These are phyloP conservation scores for Kalmanozyma brasiliensis DNA, from an alignment of 1,284 basidiomycete genomes.

Conservation along the genomic window DNA sequence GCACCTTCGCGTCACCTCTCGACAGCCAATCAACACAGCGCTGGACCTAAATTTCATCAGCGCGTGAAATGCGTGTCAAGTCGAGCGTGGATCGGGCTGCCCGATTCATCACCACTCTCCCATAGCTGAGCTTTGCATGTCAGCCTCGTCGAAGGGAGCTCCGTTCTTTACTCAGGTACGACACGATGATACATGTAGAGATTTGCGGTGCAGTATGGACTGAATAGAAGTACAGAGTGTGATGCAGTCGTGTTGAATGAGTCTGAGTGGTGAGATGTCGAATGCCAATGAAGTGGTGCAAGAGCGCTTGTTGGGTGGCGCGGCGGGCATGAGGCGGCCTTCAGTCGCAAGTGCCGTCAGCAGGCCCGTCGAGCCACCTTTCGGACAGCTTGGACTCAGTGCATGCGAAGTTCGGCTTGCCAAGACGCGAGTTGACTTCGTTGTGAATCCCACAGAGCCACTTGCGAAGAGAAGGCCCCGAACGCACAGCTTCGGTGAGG, in stretches of 20 bases:
- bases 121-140: too few species aligned
- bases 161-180: too few species aligned
- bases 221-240: slow-evolving; percentile 19
- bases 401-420: slow-evolving; percentile 60
- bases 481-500: slow-evolving; percentile 27
- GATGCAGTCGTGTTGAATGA: neutral
- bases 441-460: slow-evolving; percentile 67
- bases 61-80: too few species aligned
- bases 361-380: slow-evolving; percentile 62
- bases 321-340: neutral
- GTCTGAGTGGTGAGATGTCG: slow-evolving; percentile 13
- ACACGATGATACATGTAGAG: too few species aligned
- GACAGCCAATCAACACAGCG: slow-evolving; percentile 18
- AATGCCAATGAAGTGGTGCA: neutral
- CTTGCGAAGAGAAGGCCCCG: slow-evolving; percentile 42
- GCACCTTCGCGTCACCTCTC: slow-evolving; percentile 17
- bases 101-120: neutral
- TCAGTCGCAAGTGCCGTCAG: slow-evolving; percentile 60
- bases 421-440: slow-evolving; percentile 62
- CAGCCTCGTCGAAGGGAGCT: too few species aligned
- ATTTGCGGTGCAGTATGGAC: neutral
- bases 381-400: slow-evolving; percentile 47
- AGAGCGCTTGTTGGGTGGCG: neutral
- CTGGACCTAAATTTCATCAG: neutral
- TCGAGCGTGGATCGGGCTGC: too few species aligned